Percentiles rank a stretch among this genome's conserved stretches.
Conservation (phyloP, 345 rosid genomes). For the Brassica carinata region DNA sequence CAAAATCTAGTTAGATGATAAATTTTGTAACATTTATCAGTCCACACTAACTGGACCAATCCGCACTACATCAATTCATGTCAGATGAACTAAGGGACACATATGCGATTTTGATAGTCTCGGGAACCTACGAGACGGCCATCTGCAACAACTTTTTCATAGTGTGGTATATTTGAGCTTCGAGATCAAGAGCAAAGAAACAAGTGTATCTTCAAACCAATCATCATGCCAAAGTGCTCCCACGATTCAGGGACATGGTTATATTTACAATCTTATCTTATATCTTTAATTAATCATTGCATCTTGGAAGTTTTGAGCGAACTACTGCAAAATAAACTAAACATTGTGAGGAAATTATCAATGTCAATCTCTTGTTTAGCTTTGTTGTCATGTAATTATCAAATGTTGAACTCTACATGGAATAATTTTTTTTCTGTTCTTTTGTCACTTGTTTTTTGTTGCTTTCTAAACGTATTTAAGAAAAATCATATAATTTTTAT, state of each 20-base stretch:
- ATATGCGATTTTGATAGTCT: conserved; percentile 6
- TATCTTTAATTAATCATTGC: conserved; percentile 18
- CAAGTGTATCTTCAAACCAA: conserved; percentile 6
- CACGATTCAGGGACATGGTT: conserved; percentile 23
- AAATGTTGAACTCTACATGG: not conserved
- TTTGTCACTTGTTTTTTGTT: conserved; percentile 25
- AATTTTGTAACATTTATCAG: not conserved
- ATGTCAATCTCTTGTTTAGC: conserved; percentile 10
- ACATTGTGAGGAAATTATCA: not conserved
- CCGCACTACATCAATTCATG: not conserved
- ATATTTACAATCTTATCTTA: conserved; percentile 10
- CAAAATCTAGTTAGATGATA: not conserved
- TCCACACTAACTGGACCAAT: not conserved
- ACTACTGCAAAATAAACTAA: not conserved
- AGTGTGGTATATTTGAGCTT: conserved; percentile 13
- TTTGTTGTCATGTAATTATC: conserved; percentile 4
- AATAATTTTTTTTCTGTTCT: not conserved
- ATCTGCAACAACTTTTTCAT: conserved; percentile 11
- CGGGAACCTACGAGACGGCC: conserved; percentile 23
- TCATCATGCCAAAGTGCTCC: conserved; percentile 20
- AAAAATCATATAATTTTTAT: not conserved
- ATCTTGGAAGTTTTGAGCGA: not conserved
- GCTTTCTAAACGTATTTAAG: not conserved
- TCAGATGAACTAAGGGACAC: not conserved
- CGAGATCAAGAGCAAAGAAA: conserved; percentile 5